Conservation (phyloP, 768 basidiomycete species). For the Leccinum rimulosum region DNA sequence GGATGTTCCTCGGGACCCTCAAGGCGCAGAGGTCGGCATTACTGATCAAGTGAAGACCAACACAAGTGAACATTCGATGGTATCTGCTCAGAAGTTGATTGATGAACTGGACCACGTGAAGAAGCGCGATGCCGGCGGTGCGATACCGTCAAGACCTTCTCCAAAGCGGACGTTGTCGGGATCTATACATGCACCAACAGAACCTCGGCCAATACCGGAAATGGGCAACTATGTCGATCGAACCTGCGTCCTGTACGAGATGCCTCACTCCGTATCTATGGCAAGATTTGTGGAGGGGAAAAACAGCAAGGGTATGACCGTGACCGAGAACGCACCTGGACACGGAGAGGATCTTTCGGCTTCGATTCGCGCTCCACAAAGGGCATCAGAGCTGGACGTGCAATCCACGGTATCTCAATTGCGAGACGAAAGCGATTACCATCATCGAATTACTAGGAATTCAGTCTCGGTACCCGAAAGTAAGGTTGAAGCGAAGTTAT, state of each 20-base stretch:
- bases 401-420: background rate
- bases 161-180: constrained; percentile 5
- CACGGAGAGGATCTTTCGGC: background rate
- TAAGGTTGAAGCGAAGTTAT: background rate
- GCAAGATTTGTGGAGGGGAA: background rate
- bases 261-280: background rate
- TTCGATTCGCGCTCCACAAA: constrained; percentile 15
- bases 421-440: background rate
- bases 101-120: background rate
- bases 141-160: background rate
- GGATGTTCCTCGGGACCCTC: background rate
- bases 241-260: background rate
- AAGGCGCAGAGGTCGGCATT: background rate
- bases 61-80: background rate
- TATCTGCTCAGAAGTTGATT: background rate
- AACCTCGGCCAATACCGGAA: background rate
- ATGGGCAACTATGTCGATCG: background rate
- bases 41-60: background rate
- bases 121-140: background rate
- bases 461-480: background rate
- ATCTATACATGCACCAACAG: constrained; percentile 18
- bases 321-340: background rate
- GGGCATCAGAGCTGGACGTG: background rate
- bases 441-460: constrained; percentile 1
- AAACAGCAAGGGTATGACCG: background rate